Base-by-base conservation (phyloP, 2,329 filamentous ascomycete species). In the Phyllosticta citribraziliensis region DNA sequence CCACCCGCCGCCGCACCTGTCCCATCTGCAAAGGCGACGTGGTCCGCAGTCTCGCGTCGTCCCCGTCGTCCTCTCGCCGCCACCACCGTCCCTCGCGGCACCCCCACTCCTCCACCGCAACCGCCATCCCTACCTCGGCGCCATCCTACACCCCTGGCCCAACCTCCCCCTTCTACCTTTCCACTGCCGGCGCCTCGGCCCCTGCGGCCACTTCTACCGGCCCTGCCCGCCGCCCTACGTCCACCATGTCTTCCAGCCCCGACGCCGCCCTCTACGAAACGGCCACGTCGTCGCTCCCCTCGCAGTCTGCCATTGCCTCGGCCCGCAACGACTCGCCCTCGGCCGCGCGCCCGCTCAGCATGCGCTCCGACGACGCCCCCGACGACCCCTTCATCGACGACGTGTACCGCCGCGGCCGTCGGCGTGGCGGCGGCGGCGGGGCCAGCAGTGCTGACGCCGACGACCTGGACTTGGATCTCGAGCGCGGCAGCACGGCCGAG, bases 11-110 rank as follows among this genome's bases (percentile, higher is more conserved):
- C 65, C 87, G 94, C 65, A 99, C 94, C n/a, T 99, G 94, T 69
- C 94, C 94, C 0, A 97, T 99, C 63, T 99, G 94, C 78, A 99
- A 99, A 78, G 91, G 92, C 56, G 94, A 99, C 71, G 94, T 99
- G 40, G 93, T 99, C 17, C 75, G 80, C 27, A 61, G 54, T 27
- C 47, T 61, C 10, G 58, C 58, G 17, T 55, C 52, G 2, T 60
- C 58, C 30, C 55, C 58, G 22, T 53, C 19, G 17, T 53, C 51
- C 51, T 53, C 51, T 10, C 51, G 51, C 51, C 19, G 20, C 51
- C 20, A 22, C 51, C 51, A 22, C n/a, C 51, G 19, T 3, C 5
- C 65, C 65, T 22, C 67, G 58, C 24, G 65, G 59, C 53, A 69
- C 55, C 30, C 59, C 47, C 55, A 57, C 22, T 53, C 54, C 14